Conservation (phyloP, 495 filamentous ascomycete species). For the Penicillium soppii region DNA sequence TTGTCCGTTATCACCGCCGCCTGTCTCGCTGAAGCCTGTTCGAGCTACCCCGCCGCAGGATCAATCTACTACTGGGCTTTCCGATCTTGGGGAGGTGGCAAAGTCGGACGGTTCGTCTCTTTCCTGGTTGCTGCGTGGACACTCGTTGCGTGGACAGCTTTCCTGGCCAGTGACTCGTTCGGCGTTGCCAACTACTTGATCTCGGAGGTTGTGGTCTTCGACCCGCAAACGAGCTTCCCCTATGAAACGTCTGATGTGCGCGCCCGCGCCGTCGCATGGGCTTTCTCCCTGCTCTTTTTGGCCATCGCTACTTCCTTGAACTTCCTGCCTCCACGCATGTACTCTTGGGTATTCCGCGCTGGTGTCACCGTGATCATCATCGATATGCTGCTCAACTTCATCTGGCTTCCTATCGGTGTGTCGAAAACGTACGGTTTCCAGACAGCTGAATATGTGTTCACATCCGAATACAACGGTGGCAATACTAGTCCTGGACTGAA, state of each 20-base stretch:
- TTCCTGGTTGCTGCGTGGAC: conserved; percentile 38
- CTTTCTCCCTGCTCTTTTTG: conserved; percentile 31
- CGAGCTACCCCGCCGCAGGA: conserved; percentile 32
- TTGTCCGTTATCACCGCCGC: conserved; percentile 36
- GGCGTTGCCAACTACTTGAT: conserved; percentile 36
- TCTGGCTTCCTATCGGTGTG: conserved; percentile 37
- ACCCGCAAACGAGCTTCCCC: conserved; percentile 32
- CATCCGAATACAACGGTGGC: conserved; percentile 34
- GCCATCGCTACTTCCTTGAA: conserved; percentile 32
- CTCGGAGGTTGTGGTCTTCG: conserved; percentile 31
- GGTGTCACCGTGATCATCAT: conserved; percentile 34
- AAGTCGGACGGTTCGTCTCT: conserved; percentile 30
- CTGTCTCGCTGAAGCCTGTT: conserved; percentile 37
- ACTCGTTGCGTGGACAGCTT: conserved; percentile 36
- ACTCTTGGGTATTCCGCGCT: conserved; percentile 35
- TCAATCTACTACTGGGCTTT: conserved; percentile 43
- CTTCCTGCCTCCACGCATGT: conserved; percentile 32
- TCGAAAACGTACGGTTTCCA: conserved; percentile 35
- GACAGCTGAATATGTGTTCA: conserved; percentile 34
- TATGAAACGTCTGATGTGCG: conserved; percentile 28
- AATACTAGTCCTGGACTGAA: conserved; percentile 29
- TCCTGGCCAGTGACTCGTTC: conserved; percentile 36
- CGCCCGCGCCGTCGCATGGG: conserved; percentile 33
- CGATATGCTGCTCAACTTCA: conserved; percentile 37
- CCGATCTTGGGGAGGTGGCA: conserved; percentile 32